Evolutionary conservation across 2,329 filamentous ascomycete species (phyloP).

Genomic region (Fusarium papillatum): DNA sequence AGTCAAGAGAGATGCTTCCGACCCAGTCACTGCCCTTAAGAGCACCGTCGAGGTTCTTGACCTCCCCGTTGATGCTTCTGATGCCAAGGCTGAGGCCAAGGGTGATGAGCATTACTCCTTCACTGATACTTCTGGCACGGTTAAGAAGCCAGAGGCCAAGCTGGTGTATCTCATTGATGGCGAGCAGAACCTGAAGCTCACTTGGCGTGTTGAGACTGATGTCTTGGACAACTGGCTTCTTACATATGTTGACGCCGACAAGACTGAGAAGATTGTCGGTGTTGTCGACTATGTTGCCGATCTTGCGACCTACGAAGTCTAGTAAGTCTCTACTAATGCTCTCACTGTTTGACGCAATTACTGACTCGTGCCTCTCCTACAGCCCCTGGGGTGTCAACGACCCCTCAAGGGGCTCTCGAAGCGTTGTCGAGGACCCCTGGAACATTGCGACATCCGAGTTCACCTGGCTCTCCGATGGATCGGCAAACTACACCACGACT

Average conservation of each 20-base stretch:
- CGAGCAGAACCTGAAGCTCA: constrained; percentile 61
- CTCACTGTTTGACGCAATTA: no score
- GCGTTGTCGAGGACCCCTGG: constrained; percentile 62
- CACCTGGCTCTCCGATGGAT: constrained; percentile 66
- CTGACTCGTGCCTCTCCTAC: neutral
- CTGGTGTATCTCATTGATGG: constrained; percentile 67
- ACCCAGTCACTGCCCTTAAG: constrained; percentile 60
- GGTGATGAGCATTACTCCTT: constrained; percentile 54
- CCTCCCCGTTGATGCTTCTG: constrained; percentile 46
- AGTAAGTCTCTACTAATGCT: constrained; percentile 34
- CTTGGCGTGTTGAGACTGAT: constrained; percentile 72
- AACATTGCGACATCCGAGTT: constrained; percentile 61
- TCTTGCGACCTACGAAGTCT: constrained; percentile 66
- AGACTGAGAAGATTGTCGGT: constrained; percentile 61
- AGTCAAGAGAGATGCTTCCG: constrained; percentile 55
- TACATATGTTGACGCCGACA: constrained; percentile 67
- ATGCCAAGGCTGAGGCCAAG: constrained; percentile 44
- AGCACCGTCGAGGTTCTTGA: constrained; percentile 51
- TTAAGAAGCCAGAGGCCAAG: constrained; percentile 66
- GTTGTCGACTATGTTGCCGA: constrained; percentile 71
- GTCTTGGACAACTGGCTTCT: constrained; percentile 70
- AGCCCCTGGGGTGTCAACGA: constrained; percentile 67
- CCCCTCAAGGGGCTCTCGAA: constrained; percentile 62
- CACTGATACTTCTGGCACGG: constrained; percentile 61
- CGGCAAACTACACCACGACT: constrained; percentile 63